Percentiles rank a stretch among this genome's conserved stretches.
phyloP scores from a whole-genome alignment of 2,329 filamentous ascomycete species.

The Hymenoscyphus fructigenus region DNA sequence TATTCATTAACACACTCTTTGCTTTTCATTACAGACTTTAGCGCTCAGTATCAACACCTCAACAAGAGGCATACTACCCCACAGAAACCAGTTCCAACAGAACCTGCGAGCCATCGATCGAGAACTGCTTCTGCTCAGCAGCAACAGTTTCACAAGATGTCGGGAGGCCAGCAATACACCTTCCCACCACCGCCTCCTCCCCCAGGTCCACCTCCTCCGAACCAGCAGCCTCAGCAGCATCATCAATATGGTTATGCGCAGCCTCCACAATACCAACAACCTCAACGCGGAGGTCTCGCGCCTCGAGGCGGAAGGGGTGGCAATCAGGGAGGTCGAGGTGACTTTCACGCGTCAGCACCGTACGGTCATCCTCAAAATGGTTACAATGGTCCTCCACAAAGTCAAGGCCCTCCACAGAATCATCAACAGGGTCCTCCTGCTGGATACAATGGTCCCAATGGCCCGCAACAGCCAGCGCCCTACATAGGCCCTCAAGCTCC shows the following conservation, averaged over 20 bases:
- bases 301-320: conserved; percentile 35
- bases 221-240: conserved; percentile 24
- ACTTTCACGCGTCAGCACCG: conserved; percentile 30
- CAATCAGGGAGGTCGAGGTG: conserved; percentile 32
- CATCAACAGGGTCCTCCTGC: conserved; percentile 25
- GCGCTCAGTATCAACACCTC: conserved; percentile 8
- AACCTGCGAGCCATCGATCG: neutral
- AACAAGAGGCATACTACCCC: neutral
- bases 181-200: conserved; percentile 39
- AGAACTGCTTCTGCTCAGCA: conserved; percentile 1
- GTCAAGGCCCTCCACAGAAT: conserved; percentile 20
- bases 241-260: conserved; percentile 17
- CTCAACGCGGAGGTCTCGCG: conserved; percentile 33
- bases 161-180: conserved; percentile 36
- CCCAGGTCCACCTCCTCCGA: conserved; percentile 31
- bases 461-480: conserved; percentile 32
- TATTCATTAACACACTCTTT: conserved; percentile 22
- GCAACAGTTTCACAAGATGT: conserved; percentile 24
- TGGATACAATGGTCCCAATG: conserved; percentile 32
- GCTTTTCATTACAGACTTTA: conserved; percentile 13
- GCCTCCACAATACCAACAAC: conserved; percentile 27
- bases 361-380: conserved; percentile 31
- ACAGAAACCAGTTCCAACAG: neutral
- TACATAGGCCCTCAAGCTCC: conserved; percentile 38
- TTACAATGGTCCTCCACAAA: conserved; percentile 28